These are phyloP conservation scores for Penicillium sp. DNA, from an alignment of 2,329 filamentous ascomycete species.

Conservation along the genomic window DNA sequence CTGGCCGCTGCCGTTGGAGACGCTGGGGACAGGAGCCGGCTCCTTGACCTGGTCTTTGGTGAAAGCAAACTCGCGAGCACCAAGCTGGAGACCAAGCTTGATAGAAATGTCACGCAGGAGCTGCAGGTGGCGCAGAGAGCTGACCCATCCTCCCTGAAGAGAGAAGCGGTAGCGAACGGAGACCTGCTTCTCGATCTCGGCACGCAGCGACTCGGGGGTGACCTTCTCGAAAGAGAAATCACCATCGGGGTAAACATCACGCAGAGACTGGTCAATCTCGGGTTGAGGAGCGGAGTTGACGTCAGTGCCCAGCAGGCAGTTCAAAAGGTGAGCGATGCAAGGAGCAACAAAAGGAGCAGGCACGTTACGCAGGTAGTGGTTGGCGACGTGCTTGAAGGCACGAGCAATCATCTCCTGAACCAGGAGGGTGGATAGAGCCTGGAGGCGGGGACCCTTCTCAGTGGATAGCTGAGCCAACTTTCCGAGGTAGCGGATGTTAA, in stretches of 20 bases:
- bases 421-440: conserved; percentile 74
- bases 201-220: conserved; percentile 70
- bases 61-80: conserved; percentile 75
- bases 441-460: conserved; percentile 68
- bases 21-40: conserved; percentile 39
- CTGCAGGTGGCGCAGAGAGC: conserved; percentile 71
- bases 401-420: conserved; percentile 93
- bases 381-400: conserved; percentile 89
- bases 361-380: conserved; percentile 75
- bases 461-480: conserved; percentile 72
- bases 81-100: conserved; percentile 87
- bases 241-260: conserved; percentile 74
- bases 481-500: conserved; percentile 96
- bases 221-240: conserved; percentile 80
- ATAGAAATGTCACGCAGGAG: conserved; percentile 85
- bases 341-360: conserved; percentile 78
- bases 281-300: conserved; percentile 76
- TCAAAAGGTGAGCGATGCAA: conserved; percentile 83
- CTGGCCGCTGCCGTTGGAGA: conserved; percentile 34
- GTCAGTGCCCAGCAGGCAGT: conserved; percentile 80
- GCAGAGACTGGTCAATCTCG: conserved; percentile 74
- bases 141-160: conserved; percentile 68
- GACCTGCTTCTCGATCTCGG: conserved; percentile 71
- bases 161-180: conserved; percentile 74
- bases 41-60: conserved; percentile 47